phyloP scores from a whole-genome alignment of 192 early-diverging fungal genomes.

The Physocladia obscura region DNA sequence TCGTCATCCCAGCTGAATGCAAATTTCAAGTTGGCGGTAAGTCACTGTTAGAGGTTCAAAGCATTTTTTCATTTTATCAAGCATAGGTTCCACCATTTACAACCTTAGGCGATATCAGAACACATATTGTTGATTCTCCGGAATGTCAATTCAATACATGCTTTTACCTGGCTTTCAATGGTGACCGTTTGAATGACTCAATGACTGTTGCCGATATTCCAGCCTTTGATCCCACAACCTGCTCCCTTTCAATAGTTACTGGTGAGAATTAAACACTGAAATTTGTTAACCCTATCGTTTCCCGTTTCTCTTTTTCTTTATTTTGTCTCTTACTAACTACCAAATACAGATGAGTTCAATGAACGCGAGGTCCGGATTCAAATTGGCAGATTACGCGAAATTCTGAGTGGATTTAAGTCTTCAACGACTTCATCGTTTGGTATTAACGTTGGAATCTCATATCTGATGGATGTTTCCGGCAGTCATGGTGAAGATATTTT shows the following conservation, averaged over 20 bases:
- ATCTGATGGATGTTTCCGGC: slow-evolving; percentile 64
- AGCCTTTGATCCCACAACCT: slow-evolving; percentile 43
- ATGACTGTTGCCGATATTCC: slow-evolving; percentile 61
- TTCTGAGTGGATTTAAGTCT: slow-evolving; percentile 74
- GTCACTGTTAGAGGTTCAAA: background rate
- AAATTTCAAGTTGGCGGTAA: slow-evolving; percentile 12
- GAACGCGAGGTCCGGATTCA: slow-evolving; percentile 92
- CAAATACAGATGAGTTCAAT: slow-evolving; percentile 71
- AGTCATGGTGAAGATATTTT: slow-evolving; percentile 50
- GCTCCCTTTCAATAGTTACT: slow-evolving; percentile 1
- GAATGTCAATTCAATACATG: slow-evolving; percentile 86
- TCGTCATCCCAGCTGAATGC: too few species aligned
- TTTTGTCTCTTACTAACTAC: background rate
- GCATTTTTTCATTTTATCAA: background rate
- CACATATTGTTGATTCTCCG: slow-evolving; percentile 81
- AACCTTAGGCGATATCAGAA: slow-evolving; percentile 83
- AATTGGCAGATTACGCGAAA: slow-evolving; percentile 81
- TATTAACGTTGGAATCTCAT: slow-evolving; percentile 75
- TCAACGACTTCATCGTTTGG: slow-evolving; percentile 51
- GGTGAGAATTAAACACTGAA: background rate
- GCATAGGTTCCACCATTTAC: slow-evolving; percentile 29
- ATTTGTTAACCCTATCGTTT: background rate
- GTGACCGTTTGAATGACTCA: slow-evolving; percentile 68
- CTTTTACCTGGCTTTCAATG: slow-evolving; percentile 80
- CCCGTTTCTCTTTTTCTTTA: background rate